phyloP scores from a whole-genome alignment of 2,329 filamentous ascomycete species.

The Penicillium sp. region DNA sequence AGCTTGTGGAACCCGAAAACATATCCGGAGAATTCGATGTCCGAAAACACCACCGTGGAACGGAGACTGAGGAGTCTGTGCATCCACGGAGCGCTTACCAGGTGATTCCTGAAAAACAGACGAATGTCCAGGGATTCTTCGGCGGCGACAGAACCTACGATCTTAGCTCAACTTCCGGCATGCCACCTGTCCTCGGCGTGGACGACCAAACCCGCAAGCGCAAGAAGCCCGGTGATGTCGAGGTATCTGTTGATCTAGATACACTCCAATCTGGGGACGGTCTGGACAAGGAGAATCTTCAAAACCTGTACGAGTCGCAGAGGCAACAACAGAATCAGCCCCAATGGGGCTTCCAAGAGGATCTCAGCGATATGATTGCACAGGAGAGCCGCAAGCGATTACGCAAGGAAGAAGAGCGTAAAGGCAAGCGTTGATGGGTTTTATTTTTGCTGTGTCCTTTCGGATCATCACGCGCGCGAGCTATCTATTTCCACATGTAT shows the following conservation, averaged over 20 bases:
- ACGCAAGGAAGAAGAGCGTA: constrained; percentile 82
- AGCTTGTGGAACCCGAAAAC: constrained; percentile 75
- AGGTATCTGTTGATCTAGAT: constrained; percentile 89
- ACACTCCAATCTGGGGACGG: constrained; percentile 74
- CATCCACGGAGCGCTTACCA: constrained; percentile 82
- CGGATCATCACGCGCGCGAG: not conserved
- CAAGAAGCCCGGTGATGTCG: constrained; percentile 95
- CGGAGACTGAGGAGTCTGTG: constrained; percentile 81
- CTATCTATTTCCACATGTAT: not conserved
- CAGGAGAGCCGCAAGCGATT: constrained; percentile 88
- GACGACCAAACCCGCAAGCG: constrained; percentile 79
- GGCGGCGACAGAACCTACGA: constrained; percentile 94
- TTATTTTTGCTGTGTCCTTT: not conserved
- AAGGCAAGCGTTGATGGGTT: constrained; percentile 56
- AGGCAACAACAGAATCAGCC: constrained; percentile 68
- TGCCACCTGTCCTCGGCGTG: constrained; percentile 75
- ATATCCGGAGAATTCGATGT: constrained; percentile 88
- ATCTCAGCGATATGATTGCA: constrained; percentile 94
- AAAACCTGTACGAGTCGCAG: constrained; percentile 75
- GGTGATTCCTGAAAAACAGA: constrained; percentile 85
- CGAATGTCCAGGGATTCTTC: constrained; percentile 89
- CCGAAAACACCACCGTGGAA: constrained; percentile 81
- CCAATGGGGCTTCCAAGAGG: constrained; percentile 81
- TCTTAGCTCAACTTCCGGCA: constrained; percentile 64
- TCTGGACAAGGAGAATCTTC: constrained; percentile 82